Base-by-base conservation (phyloP, 495 filamentous ascomycete genomes). In the Astrocystis sublimbata region DNA sequence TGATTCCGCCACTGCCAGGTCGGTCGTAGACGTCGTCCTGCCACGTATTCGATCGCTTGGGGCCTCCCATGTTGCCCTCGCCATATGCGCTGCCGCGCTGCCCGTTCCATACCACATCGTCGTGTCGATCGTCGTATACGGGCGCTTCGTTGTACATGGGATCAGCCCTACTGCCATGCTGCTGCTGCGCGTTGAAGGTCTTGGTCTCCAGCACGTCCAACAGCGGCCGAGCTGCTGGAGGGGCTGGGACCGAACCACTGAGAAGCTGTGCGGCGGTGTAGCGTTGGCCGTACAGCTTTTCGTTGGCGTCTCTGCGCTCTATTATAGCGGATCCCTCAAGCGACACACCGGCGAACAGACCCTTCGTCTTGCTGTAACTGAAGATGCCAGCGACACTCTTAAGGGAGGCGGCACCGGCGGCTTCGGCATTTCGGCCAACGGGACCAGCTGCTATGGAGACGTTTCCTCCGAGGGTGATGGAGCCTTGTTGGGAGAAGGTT, bases 341-440 rank as follows among this genome's bases (percentile, higher is more conserved):
- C 65, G 89, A 93, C 47, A 98, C 93, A 69, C 94, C 94, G 2
- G 94, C 94, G 66, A 98, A 98, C 12, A 98, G 79, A 24, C 94
- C 94, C 79, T 97, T 97, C 28, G 94, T 98, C 77, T 97, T 98
- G 61, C 87, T 91, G 78, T 98, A 98, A 65, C 90, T 89, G 80
- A 98, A 98, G 19, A 98, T 86, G 35, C 90, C 94, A 1, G 93
- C 90, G 7, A 98, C 89, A 63, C 92, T 89, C 75, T 85, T 92
- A 23, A 93, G 82, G 73, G 91, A 96, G 3, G 94, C 94, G 19
- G 92, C 96, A 64, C 96, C 94, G 21, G 93, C 93, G 24, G 94
- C 94, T 75, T 98, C 94, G 12, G 94, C 94, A 77, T 97, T 98
- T 58, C 96, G 83, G 38, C 94, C 94, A 31, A 98, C 81, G 7